Percentiles rank a stretch among this genome's conserved stretches.
phyloP scores from a whole-genome alignment of 345 rosid genomes.

The Syzygium jambos region DNA sequence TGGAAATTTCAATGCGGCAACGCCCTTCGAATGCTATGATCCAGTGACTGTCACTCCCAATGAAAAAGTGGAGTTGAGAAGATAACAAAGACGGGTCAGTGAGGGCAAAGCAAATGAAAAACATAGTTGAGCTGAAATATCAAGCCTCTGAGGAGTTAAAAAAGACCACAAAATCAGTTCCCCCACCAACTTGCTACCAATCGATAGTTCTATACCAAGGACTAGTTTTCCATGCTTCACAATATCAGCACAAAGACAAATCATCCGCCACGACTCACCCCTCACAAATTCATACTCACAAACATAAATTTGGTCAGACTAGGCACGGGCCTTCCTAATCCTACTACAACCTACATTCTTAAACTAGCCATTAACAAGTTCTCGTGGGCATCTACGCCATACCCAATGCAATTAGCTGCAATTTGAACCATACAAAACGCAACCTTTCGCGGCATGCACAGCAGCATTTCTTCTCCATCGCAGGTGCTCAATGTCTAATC shows the following conservation, averaged over 20 bases:
- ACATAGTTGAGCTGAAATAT: not conserved
- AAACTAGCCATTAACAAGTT: not conserved
- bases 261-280: not conserved
- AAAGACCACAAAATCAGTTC: not conserved
- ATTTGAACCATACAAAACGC: not conserved
- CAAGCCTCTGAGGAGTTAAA: not conserved
- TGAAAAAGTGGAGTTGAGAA: not conserved
- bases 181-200: not conserved
- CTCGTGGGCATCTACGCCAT: not conserved
- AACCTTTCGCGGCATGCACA: not conserved
- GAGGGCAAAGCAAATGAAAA: not conserved
- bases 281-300: not conserved
- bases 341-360: not conserved
- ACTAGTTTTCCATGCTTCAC: not conserved
- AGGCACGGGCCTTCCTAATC: not conserved
- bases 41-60: not conserved
- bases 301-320: not conserved
- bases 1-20: not conserved
- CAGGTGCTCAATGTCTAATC: not conserved
- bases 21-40: not conserved
- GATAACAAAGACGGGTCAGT: not conserved
- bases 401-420: not conserved
- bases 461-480: not conserved
- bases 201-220: not conserved
- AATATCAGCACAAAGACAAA: not conserved